Conservation (phyloP, 2,329 filamentous ascomycete species). For the Curvularia sp. region DNA sequence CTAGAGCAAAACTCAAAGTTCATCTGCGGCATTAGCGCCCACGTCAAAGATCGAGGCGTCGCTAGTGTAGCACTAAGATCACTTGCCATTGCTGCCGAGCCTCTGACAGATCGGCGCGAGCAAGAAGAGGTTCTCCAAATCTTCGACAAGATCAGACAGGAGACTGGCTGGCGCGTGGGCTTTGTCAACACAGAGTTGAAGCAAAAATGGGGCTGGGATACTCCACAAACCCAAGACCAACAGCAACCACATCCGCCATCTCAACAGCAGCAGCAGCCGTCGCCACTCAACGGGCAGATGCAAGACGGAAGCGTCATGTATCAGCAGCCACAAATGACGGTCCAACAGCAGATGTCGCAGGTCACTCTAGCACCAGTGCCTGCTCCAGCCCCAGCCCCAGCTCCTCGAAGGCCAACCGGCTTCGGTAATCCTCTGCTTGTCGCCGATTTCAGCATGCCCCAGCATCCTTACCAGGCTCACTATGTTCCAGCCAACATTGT, state of each 20-base stretch:
- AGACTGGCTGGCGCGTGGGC: slow-evolving; percentile 79
- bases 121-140: slow-evolving; percentile 83
- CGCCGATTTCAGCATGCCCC: slow-evolving; percentile 77
- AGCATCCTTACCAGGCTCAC: slow-evolving; percentile 81
- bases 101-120: slow-evolving; percentile 71
- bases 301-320: slow-evolving; percentile 25
- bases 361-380: slow-evolving; percentile 25
- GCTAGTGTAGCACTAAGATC: slow-evolving; percentile 80
- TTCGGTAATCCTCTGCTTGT: slow-evolving; percentile 73
- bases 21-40: slow-evolving; percentile 87
- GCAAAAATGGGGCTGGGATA: slow-evolving; percentile 76
- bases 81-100: slow-evolving; percentile 77
- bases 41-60: slow-evolving; percentile 80
- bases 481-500: slow-evolving; percentile 74
- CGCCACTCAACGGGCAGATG: slow-evolving; percentile 17
- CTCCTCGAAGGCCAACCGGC: slow-evolving; percentile 52
- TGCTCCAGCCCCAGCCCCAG: slow-evolving; percentile 17
- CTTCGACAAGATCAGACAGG: slow-evolving; percentile 74
- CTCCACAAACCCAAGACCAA: slow-evolving; percentile 50
- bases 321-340: slow-evolving; percentile 22
- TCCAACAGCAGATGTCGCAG: slow-evolving; percentile 31
- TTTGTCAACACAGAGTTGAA: slow-evolving; percentile 76
- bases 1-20: slow-evolving; percentile 79
- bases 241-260: slow-evolving; percentile 33
- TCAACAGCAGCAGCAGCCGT: slow-evolving; percentile 26